Percentiles rank a stretch among this genome's conserved stretches.
These are phyloP conservation scores for Trichoderma lentiforme DNA, from an alignment of 2,329 filamentous ascomycete species.

Conservation along the genomic window DNA sequence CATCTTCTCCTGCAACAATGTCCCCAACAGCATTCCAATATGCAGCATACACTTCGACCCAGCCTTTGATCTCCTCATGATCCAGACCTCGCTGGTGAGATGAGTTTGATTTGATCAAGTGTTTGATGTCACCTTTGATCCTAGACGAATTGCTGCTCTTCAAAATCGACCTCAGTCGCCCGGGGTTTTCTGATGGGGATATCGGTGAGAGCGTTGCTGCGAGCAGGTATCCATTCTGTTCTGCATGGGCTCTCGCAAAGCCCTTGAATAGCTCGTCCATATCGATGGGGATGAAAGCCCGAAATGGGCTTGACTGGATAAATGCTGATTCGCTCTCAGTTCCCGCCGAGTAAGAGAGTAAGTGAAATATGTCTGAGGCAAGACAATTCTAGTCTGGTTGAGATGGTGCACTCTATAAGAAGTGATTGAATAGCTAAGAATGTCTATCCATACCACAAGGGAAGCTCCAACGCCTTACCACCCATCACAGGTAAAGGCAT, in stretches of 20 bases:
- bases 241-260: constrained; percentile 66
- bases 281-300: constrained; percentile 19
- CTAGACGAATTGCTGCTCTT: constrained; percentile 65
- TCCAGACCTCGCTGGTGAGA: constrained; percentile 49
- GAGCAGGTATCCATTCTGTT: constrained; percentile 67
- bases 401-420: neutral
- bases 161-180: constrained; percentile 67
- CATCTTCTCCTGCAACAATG: constrained; percentile 55
- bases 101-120: constrained; percentile 64
- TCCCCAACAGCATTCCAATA: constrained; percentile 83
- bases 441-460: neutral
- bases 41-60: constrained; percentile 77
- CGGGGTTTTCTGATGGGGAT: constrained; percentile 57
- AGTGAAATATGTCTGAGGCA: neutral
- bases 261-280: constrained; percentile 75
- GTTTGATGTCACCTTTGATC: constrained; percentile 66
- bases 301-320: neutral
- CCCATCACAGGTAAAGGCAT: neutral
- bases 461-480: neutral
- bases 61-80: constrained; percentile 71
- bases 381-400: neutral
- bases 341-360: too few species aligned
- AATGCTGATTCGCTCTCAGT: neutral
- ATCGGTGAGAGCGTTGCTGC: constrained; percentile 73
- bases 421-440: neutral